A percentile compares a stretch with the other conserved stretches of the same genome.
phyloP scores from a whole-genome alignment of 2,329 filamentous ascomycete species.

The Penicillium concentricum region DNA sequence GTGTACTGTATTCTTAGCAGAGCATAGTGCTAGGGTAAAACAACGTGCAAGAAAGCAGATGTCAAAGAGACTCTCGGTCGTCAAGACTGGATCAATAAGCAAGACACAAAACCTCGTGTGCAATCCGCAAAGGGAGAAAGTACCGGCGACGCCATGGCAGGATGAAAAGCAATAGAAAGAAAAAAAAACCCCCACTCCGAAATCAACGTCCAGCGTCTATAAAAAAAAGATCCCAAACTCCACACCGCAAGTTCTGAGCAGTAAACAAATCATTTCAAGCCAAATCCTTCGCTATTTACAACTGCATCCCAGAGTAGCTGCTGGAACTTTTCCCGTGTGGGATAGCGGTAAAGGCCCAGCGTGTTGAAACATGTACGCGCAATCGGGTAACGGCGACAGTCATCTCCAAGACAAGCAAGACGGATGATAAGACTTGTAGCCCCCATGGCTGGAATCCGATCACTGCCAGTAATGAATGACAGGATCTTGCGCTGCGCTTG shows the following conservation, averaged over 20 bases:
- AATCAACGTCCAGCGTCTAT: conserved; percentile 13
- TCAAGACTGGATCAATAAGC: neutral
- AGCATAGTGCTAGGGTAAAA: neutral
- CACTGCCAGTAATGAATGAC: conserved; percentile 85
- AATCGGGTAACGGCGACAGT: conserved; percentile 73
- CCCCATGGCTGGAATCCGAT: conserved; percentile 85
- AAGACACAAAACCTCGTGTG: neutral
- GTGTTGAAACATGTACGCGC: conserved; percentile 91
- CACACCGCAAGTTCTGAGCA: neutral
- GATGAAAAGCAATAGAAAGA: neutral
- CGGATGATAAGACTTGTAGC: conserved; percentile 76
- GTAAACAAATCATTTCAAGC: conserved; percentile 59
- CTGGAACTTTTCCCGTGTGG: conserved; percentile 65
- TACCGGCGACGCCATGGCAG: neutral
- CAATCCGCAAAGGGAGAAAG: neutral
- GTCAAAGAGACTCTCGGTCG: neutral
- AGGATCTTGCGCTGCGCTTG: conserved; percentile 74
- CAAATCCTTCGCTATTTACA: conserved; percentile 88
- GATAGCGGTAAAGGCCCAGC: conserved; percentile 73
- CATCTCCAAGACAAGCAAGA: conserved; percentile 72
- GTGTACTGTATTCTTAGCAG: neutral
- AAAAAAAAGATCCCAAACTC: conserved; percentile 7
- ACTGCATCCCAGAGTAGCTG: conserved; percentile 79
- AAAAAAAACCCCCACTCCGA: neutral
- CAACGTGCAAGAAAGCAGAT: neutral